phyloP scores from a whole-genome alignment of 1,284 basidiomycete species.

The Cystodermella granulosa region DNA sequence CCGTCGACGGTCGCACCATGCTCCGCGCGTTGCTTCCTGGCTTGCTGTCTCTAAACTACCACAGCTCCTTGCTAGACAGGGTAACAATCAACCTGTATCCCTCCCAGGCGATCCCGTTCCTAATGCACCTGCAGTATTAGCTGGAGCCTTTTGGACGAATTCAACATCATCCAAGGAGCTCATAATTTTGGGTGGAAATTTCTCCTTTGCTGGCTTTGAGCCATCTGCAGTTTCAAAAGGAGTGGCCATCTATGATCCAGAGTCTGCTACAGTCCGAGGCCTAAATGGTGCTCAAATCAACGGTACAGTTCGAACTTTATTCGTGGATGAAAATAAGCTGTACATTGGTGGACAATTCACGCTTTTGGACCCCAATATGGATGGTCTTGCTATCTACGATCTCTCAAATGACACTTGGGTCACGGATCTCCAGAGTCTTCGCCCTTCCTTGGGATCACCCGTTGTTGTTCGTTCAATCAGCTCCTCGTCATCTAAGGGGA shows the following conservation, averaged over 20 bases:
- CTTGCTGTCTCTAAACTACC: constrained; percentile 46
- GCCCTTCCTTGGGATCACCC: constrained; percentile 48
- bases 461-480: constrained; percentile 75
- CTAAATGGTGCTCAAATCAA: constrained; percentile 59
- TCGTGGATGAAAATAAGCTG: constrained; percentile 62
- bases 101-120: constrained; percentile 56
- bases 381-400: constrained; percentile 75
- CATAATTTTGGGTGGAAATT: constrained; percentile 86
- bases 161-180: constrained; percentile 60
- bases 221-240: constrained; percentile 48
- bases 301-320: constrained; percentile 69
- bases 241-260: constrained; percentile 72
- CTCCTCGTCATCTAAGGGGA: constrained; percentile 56
- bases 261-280: constrained; percentile 47
- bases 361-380: constrained; percentile 49
- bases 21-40: constrained; percentile 45
- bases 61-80: constrained; percentile 53
- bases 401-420: constrained; percentile 60
- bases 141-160: constrained; percentile 89
- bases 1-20: constrained; percentile 37
- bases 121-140: constrained; percentile 74
- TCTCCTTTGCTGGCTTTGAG: constrained; percentile 56
- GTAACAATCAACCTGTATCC: constrained; percentile 37
- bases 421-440: constrained; percentile 53
- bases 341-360: constrained; percentile 82